These are phyloP conservation scores for Candida sp. DNA, from an alignment of 1,139 yeast species.

Conservation along the genomic window DNA sequence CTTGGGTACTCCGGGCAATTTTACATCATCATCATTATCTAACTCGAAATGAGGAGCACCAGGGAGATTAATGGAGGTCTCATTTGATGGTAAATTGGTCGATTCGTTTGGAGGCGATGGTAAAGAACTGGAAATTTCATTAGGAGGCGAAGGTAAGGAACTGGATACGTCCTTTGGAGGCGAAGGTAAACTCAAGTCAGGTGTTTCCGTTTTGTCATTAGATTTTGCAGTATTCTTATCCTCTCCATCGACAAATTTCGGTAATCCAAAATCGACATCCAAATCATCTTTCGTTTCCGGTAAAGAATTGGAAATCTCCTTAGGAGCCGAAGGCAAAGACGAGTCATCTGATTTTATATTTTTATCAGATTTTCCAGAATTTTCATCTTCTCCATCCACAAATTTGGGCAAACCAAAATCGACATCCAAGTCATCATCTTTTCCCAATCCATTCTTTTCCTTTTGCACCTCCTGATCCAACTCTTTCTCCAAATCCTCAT, in stretches of 20 bases:
- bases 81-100: background rate
- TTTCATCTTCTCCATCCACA: background rate
- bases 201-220: background rate
- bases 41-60: slow-evolving; percentile 34
- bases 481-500: slow-evolving; percentile 26
- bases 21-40: slow-evolving; percentile 19
- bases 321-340: too few relatives aligned
- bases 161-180: background rate
- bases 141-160: background rate
- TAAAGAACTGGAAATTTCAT: too few relatives aligned
- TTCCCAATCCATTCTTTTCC: slow-evolving; percentile 4
- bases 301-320: too few relatives aligned
- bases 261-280: slow-evolving; percentile 3
- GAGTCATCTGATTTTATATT: too few relatives aligned
- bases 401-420: slow-evolving; percentile 3
- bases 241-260: slow-evolving; percentile 1
- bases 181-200: background rate
- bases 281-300: slow-evolving; percentile 4
- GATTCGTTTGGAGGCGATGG: background rate
- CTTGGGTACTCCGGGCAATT: slow-evolving; percentile 43
- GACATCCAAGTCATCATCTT: slow-evolving; percentile 3
- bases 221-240: slow-evolving; percentile 5
- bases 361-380: too few relatives aligned
- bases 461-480: slow-evolving; percentile 24
- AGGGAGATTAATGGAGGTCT: slow-evolving; percentile 17